These are phyloP conservation scores for Yamagishiella unicocca DNA, from an alignment of 139 green algal species.

Conservation along the genomic window DNA sequence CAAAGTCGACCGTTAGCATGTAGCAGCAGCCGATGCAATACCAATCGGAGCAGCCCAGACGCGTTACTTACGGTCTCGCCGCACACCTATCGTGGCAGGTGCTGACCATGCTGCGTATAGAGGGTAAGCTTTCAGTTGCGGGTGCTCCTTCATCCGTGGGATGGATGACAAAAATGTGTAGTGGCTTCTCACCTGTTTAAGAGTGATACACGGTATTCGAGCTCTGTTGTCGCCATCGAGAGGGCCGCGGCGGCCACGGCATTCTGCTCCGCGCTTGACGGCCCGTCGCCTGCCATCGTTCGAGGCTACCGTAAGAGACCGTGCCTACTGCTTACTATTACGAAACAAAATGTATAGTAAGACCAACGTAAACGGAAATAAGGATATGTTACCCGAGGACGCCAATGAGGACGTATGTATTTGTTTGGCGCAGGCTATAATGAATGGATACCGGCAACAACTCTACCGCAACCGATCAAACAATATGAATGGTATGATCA, in stretches of 20 bases:
- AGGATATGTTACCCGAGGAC: too few species aligned
- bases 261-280: slow-evolving; percentile 23
- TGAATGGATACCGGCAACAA: too few species aligned
- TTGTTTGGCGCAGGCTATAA: too few species aligned
- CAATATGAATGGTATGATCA: too few species aligned
- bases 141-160: not conserved
- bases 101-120: slow-evolving; percentile 82
- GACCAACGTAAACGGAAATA: too few species aligned
- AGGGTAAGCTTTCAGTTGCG: not conserved
- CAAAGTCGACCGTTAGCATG: not conserved
- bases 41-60: not conserved
- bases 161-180: not conserved
- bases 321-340: too few species aligned
- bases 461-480: too few species aligned
- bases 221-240: slow-evolving; percentile 88
- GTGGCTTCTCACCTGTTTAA: slow-evolving; percentile 85
- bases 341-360: too few species aligned
- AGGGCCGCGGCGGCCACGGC: slow-evolving; percentile 56
- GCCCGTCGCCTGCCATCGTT: slow-evolving; percentile 14
- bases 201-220: slow-evolving; percentile 94
- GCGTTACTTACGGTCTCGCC: slow-evolving; percentile 80
- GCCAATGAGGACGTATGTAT: too few species aligned
- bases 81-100: slow-evolving; percentile 91
- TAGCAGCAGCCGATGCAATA: not conserved
- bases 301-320: too few species aligned